These are phyloP conservation scores for Quercus parvula DNA, from an alignment of 306 rosid genomes.

Conservation along the genomic window DNA sequence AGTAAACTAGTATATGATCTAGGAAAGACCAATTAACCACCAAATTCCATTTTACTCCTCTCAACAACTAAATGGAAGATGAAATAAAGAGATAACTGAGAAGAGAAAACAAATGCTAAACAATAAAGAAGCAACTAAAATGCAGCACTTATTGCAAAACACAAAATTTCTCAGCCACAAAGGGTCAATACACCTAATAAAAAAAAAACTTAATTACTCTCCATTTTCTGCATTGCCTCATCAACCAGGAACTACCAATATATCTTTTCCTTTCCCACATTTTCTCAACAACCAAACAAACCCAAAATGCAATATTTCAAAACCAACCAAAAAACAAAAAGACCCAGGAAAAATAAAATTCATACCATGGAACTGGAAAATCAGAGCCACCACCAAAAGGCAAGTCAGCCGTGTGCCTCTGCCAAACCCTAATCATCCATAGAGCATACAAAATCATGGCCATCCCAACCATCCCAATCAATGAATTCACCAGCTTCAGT, in stretches of 20 bases:
- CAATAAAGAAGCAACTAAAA: too few relatives aligned
- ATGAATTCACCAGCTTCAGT: slow-evolving; percentile 73
- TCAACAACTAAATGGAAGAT: too few relatives aligned
- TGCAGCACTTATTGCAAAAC: too few relatives aligned
- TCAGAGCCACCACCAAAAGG: slow-evolving; percentile 50
- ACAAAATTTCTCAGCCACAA: too few relatives aligned
- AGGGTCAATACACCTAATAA: not conserved
- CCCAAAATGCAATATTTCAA: not conserved
- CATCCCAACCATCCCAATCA: slow-evolving; percentile 69
- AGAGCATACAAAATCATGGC: slow-evolving; percentile 62
- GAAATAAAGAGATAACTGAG: too few relatives aligned
- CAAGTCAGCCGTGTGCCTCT: slow-evolving; percentile 44
- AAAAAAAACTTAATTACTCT: not conserved
- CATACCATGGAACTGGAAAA: slow-evolving; percentile 61
- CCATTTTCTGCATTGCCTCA: not conserved
- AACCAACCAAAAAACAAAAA: not conserved
- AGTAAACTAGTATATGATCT: not conserved
- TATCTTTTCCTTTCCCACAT: not conserved
- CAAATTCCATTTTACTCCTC: not conserved
- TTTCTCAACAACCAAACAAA: slow-evolving; percentile 1
- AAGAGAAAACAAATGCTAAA: too few relatives aligned
- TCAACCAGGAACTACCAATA: not conserved
- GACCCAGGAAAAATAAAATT: not conserved
- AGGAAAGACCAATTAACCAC: not conserved
- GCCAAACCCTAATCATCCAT: slow-evolving; percentile 83